Base-by-base conservation (phyloP, 2,329 filamentous ascomycete species). In the Ceratocystiopsis brevicomis region DNA sequence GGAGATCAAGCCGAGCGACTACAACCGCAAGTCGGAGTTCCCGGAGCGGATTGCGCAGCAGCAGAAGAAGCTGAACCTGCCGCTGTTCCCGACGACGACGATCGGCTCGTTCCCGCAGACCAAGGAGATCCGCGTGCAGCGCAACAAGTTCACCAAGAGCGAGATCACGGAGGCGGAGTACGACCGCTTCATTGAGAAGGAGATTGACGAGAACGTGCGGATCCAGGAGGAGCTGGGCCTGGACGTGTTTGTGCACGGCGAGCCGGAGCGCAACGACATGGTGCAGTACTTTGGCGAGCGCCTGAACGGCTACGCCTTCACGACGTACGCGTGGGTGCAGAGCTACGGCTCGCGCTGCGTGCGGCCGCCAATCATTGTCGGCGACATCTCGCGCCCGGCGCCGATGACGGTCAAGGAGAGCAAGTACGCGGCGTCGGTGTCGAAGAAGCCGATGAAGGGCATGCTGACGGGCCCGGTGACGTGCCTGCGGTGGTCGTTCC, bases 181-280 rank as follows among this genome's bases (percentile, higher is more conserved):
- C 66, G 90, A 98, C 71, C 82, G 84, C 66, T 98, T 98, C 75
- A 98, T 98, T 56, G 84, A 96, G 76, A 82, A 93, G 73, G 90
- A 98, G 76, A 98, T 98, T 56, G 72, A 85, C 58, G 80, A 92
- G 50, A 85, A 88, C 60, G 76, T 98, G 67, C 83, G 86, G 73
- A 83, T 96, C 65, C 90, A 98, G 71, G 86, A 96, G 58, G 90
- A 96, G 71, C 87, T 98, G 58, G 86, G 77, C 64, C 80, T 98
- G 44, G 90, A 98, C 56, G 90, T 98, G 63, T 84, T 82, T 61
- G 90, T 98, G 52, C 90, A 98, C 72, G 90, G 90, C 61, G 90
- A 98, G 76, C 90, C 90, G 48, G 90, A 98, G 78, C 86, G 90
- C 65, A 98, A 98, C 71, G 90, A 98, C 78, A 98, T 98, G 90